Evolutionary conservation across 164 flowering plant species (phyloP), one percentile per base, ranked within the genome.

Genomic region (Piper betle): DNA sequence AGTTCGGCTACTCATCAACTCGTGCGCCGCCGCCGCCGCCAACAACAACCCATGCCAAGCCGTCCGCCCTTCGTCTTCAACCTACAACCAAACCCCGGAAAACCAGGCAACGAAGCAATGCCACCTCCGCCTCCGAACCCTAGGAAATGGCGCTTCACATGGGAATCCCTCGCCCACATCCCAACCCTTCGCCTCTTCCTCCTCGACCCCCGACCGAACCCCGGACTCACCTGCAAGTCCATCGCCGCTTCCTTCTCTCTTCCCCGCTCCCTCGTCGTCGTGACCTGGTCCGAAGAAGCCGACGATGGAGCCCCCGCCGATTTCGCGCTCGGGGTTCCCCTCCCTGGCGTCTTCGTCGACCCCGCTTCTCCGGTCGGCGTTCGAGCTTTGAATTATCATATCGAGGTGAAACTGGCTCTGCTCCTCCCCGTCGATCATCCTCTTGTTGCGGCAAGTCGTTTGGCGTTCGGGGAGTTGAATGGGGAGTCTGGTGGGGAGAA

Each of bases 351-450:
- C 71, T 72, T 94, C 68, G 43, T 94, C 18, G 95, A 94, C 61
- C 66, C 64, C 2, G 86, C 79, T 5, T 74, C 88, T 62, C 81
- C 91, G 0, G 58, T 85, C 43, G 74, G 68, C 56, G 74, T 73
- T 69, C 72, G 72, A 65, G 78, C 81, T 6, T 64, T 71, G 63
- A 84, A 80, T 40, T 96, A 88, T 65, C 90, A 90, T 66, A 81
- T 94, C 61, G 89, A 87, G 71, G 90, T 85, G 39, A 91, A 84
- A 73, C 77, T 91, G 42, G 66, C 71, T 39, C 74, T 94, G 48
- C 77, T 94, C 56, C 88, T 94, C 55, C 91, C 96, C n/a, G 83
- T 88, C 25, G 88, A 91, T 70, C 97, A 91, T 67, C 97, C 97
- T 2, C 71, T 91, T 9, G 52, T 41, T 40, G 75, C 81, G 33